Base-by-base conservation (phyloP, 208 protist genomes). In the Strigomonas culicis region DNA sequence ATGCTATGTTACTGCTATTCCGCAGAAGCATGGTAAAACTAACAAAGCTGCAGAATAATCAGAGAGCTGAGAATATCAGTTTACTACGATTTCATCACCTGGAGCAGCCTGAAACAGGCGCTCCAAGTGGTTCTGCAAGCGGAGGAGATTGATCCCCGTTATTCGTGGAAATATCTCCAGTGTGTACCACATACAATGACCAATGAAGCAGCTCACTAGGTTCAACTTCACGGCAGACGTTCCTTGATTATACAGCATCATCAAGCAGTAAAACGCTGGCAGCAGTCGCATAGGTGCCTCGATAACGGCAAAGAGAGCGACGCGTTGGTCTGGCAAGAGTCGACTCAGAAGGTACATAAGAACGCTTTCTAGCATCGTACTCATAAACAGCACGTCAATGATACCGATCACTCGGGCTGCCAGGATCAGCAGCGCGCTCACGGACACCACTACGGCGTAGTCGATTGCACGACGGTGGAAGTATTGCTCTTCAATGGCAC, bases 161-260 rank as follows among this genome's bases (percentile, higher is more conserved):
- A 95, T 95, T 36, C 83, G 82, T 19, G 90, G 90, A 68, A 95
- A 89, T n/a, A 95, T 80, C 46, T 93, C 86, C 8, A 91, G 61
- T 15, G 93, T 52, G 59, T 88, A 95, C 81, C 86, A 95, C 46
- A 93, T 65, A 1, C 86, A 49, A 51, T 95, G 90, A 0, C 86
- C 90, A 25, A 92, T 72, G 43, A 80, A 7, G 43, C 76, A 77
- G 41, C 73, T 75, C 17, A 88, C 31, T 1, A 93, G n/a, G 13
- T 86, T 65, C 34, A 68, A 60, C 25, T 68, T 63, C 15, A 85
- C 41, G 21, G 68, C 62, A 6, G 64, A 66, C 0, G 63, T 19
- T 0, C 49, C 67, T 22, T 77, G 58, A 61, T 78, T 63, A 24
- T 65, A 36, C 0, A 76, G 50, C 15, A 64, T 70, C 24, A 91